Conservation (phyloP, 1,284 basidiomycete genomes). For the Macrocystidia cucumis region DNA sequence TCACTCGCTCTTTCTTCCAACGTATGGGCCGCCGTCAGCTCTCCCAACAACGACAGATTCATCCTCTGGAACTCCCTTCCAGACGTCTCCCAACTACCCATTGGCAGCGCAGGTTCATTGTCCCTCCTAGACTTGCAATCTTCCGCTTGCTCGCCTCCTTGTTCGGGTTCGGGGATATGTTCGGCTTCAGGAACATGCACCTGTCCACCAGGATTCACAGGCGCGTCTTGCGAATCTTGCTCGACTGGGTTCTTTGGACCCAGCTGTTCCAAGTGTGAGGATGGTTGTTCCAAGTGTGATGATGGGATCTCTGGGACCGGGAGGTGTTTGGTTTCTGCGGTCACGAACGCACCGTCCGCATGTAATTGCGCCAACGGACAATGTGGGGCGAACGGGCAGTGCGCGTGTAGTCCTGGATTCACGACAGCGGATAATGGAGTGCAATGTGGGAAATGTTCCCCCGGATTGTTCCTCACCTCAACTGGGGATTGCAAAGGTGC, state of each 20-base stretch:
- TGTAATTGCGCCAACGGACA: slow-evolving; percentile 77
- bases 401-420: slow-evolving; percentile 73
- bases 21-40: slow-evolving; percentile 54
- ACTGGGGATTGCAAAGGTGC: slow-evolving; percentile 66
- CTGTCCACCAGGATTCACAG: slow-evolving; percentile 67
- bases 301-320: slow-evolving; percentile 72
- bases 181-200: slow-evolving; percentile 59
- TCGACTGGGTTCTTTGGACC: slow-evolving; percentile 65
- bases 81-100: slow-evolving; percentile 58
- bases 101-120: slow-evolving; percentile 33
- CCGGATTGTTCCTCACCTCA: slow-evolving; percentile 66
- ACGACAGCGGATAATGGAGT: slow-evolving; percentile 60
- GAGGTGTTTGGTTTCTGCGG: slow-evolving; percentile 45
- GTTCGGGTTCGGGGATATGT: slow-evolving; percentile 65
- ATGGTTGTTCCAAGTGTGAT: slow-evolving; percentile 61
- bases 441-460: slow-evolving; percentile 61
- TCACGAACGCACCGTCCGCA: slow-evolving; percentile 44
- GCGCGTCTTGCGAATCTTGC: slow-evolving; percentile 72
- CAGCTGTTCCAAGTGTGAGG: slow-evolving; percentile 58
- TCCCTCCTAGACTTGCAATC: slow-evolving; percentile 62
- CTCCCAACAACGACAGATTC: slow-evolving; percentile 39
- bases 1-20: slow-evolving; percentile 57
- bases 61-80: slow-evolving; percentile 72
- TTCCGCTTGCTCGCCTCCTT: slow-evolving; percentile 60
- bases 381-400: slow-evolving; percentile 58